Conservation (phyloP, 2,329 filamentous ascomycete genomes). For the Calonectria pseudoreteaudii region DNA sequence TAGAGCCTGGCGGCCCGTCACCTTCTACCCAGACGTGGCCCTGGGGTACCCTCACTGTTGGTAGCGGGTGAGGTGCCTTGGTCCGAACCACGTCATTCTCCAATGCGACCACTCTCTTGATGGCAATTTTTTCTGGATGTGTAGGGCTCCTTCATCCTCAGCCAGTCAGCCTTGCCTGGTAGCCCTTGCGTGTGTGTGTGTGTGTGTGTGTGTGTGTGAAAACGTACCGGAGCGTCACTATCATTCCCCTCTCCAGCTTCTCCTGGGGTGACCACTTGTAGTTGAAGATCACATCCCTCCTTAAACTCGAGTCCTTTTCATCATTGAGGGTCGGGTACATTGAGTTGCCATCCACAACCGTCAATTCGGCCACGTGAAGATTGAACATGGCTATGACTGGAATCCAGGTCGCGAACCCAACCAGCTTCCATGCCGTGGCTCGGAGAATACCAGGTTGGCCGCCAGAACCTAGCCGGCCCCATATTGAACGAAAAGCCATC, state of each 20-base stretch:
- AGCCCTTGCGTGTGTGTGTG: background rate
- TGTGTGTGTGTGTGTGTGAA: too few relatives aligned
- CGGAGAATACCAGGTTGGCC: conserved; percentile 38
- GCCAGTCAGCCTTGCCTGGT: background rate
- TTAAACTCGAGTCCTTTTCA: conserved; percentile 67
- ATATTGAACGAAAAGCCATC: conserved; percentile 53
- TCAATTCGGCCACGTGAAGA: conserved; percentile 69
- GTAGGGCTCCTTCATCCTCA: conserved; percentile 70
- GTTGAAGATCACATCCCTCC: conserved; percentile 68
- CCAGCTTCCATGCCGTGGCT: conserved; percentile 58
- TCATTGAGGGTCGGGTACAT: conserved; percentile 85
- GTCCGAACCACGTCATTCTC: conserved; percentile 83
- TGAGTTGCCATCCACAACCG: conserved; percentile 70
- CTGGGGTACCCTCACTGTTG: conserved; percentile 74
- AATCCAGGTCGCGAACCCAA: conserved; percentile 70
- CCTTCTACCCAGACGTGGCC: conserved; percentile 97
- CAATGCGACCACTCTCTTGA: conserved; percentile 87
- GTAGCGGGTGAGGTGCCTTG: conserved; percentile 67
- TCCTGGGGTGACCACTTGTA: conserved; percentile 69
- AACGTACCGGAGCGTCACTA: conserved; percentile 75
- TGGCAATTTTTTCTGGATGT: conserved; percentile 74
- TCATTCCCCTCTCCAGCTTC: conserved; percentile 75
- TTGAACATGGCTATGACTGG: conserved; percentile 73
- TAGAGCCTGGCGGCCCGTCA: conserved; percentile 78
- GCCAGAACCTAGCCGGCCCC: conserved; percentile 47